Evolutionary conservation across 2,329 filamentous ascomycete species (phyloP), one percentile per base, ranked within the genome.

Genomic region (Penicillium sp.): DNA sequence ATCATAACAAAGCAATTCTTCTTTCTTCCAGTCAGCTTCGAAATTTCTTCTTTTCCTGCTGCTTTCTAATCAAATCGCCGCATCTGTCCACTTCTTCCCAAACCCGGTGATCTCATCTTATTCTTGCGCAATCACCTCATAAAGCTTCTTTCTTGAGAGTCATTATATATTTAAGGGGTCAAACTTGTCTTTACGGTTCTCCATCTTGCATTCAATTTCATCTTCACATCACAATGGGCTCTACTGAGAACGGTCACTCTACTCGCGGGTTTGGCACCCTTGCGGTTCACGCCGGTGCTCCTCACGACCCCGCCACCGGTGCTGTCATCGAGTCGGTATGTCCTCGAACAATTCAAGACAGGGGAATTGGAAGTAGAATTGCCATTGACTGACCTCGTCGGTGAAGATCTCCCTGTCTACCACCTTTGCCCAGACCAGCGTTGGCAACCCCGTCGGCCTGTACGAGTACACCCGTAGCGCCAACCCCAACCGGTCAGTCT

Each of bases 391-490:
- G 35, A 40, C 10, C 1, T 13, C 16, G 16, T 30, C 26, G 19
- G 4, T 16, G 16, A 66, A 87, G 83, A 97, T 99, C 77, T 97
- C 94, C 10, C 87, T 99, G 26, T 97, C 93, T 26, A 98, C 95
- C 16, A 99, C 95, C 6, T 99, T 94, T 75, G 92, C 91, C n/a
- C 95, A 99, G 81, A 89, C 87, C 14, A 86, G 87, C 13, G 93
- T 97, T 25, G 95, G 94, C 66, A 87, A 90, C 78, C 95, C 95
- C 1, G 83, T 98, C 33, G 95, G 95, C 73, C 81, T 83, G 65
- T 97, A 93, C 80, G 95, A 99, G 80, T 99, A 99, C 83, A 93
- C 90, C 57, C 88, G 95, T 64, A 96, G 91, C 73, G 88, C 91
- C 65, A 99, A 99, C 79, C 95, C 95, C 57, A 99, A 99, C 82